Evolutionary conservation across 2,329 filamentous ascomycete species (phyloP).

Genomic region (Fusarium annulatum): DNA sequence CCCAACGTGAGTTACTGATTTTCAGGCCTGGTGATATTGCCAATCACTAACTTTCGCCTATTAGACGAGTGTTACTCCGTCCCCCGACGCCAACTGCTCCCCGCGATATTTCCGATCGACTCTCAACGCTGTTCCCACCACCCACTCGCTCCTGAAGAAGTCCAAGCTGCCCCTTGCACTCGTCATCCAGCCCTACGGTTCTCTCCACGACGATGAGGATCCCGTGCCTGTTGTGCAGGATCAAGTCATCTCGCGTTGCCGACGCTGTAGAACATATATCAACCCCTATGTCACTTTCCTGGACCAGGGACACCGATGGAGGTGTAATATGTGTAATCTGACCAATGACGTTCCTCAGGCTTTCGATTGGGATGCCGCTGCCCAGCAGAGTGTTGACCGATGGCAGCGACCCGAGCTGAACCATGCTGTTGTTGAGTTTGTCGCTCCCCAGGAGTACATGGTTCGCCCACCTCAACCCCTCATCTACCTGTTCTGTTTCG

Average conservation of each 20-base stretch:
- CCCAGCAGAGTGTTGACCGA: conserved; percentile 90
- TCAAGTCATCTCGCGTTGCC: conserved; percentile 95
- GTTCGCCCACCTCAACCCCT: conserved; percentile 95
- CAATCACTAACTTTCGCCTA: conserved; percentile 52
- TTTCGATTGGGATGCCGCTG: conserved; percentile 95
- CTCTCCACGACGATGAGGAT: conserved; percentile 93
- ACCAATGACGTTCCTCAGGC: conserved; percentile 99
- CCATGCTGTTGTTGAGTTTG: conserved; percentile 95
- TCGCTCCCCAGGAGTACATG: conserved; percentile 99
- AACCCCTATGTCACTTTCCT: conserved; percentile 97
- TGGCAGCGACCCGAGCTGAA: conserved; percentile 95
- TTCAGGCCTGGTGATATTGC: background rate
- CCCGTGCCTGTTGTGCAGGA: conserved; percentile 92
- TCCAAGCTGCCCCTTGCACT: conserved; percentile 95
- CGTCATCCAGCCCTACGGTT: conserved; percentile 93
- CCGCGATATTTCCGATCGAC: conserved; percentile 96
- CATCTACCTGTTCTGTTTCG: conserved; percentile 94
- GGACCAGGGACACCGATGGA: conserved; percentile 96
- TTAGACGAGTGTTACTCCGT: conserved; percentile 89
- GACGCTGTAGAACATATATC: conserved; percentile 96
- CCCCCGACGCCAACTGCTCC: conserved; percentile 89
- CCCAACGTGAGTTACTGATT: conserved; percentile 77
- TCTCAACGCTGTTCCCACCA: conserved; percentile 92
- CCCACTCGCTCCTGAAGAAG: conserved; percentile 93
- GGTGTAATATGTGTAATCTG: conserved; percentile 99